Base-by-base conservation (phyloP, 2,329 filamentous ascomycete genomes). In the Plectosphaerella cucumerina region DNA sequence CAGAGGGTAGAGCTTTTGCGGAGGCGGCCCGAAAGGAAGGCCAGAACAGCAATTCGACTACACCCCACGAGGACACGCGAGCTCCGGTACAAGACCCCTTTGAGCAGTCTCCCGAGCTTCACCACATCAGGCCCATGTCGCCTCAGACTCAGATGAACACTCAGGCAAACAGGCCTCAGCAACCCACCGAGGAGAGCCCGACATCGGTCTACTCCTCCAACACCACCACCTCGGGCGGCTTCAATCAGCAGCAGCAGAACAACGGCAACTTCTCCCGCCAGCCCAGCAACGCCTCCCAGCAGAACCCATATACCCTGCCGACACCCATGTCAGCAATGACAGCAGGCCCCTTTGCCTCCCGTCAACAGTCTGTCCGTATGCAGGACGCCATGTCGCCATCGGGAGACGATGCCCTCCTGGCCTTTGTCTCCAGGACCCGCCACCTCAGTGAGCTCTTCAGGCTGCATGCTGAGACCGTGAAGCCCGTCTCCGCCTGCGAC, bases 391-490 rank as follows among this genome's bases (percentile, higher is more conserved):
- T 69, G 11, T 58, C 64, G 50, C 69, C 77, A 5, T 71, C 79
- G n/a, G 73, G 74, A 3, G 84, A 88, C 47, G 82, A 85, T 50
- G 86, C 90, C 0, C 76, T 92, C 47, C 70, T 78, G 8, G 80
- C 85, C 12, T 96, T 96, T 63, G 80, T 83, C 4, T 65, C 72
- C 6, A 85, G 90, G 22, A 87, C 89, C 3, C 81, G 78, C 18
- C 88, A 92, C 62, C 80, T 94, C 59, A 85, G 82, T 54, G 84
- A 87, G 56, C 76, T 94, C 3, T 95, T 96, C 63, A 78, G 84
- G 35, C 69, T 93, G 42, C 89, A 92, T 51, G 86, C 90, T 0
- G 89, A 96, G 65, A 80, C 85, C 31, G 75, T 86, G 26, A 84
- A 82, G 55, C 84, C 89, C 0, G 65, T 91, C 5, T 76, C 81